Evolutionary conservation across 1,284 basidiomycete genomes (phyloP), one percentile per base, ranked within the genome.

Genomic region (Trichosporon inkin): DNA sequence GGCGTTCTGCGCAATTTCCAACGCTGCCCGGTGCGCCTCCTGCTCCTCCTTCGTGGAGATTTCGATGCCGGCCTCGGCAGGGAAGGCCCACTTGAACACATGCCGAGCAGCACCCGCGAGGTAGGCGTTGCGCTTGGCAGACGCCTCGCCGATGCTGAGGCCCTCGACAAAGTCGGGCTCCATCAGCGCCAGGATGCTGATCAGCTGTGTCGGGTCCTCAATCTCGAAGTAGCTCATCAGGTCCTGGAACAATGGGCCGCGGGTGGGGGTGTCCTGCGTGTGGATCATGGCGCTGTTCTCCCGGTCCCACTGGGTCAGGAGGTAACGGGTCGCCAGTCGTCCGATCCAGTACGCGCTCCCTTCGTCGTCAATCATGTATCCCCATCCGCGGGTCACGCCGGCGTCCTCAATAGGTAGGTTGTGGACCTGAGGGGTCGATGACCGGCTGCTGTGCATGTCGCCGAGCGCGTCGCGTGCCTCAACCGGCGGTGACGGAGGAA

Each of bases 361-460:
- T 64, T 76, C 74, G 60, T 76, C 73, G 58, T 69, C 69, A n/a
- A 76, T 67, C 73, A 74, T 56, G 57, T 71, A 71, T 6, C 74
- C 74, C 74, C 74, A 76, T 10, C 74, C 74, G 34, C 70, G 57
- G 5, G 67, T 63, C 1, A 69, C 63, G 11, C 66, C 74, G 0
- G 74, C 68, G 59, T 74, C 73, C 39, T 69, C 68, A 17, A 76
- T 60, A 0, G 70, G 72, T 4, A 75, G 58, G 10, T 19, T 49
- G 44, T 22, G 44, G 22, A 49, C 44, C 44, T 49, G 24, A 7
- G 44, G 44, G 10, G 44, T 49, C 44, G 44, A 11, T 6, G 44
- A 24, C 4, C 44, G 44, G 51, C 24, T 37, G 40, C 17, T 32
- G 4, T n/a, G 53, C 24, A 17, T 11, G 24, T 24, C 10, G 22